Evolutionary conservation across 148 eudicot genomes (phyloP), one percentile per base, ranked within the genome.

Genomic region (Chenopodium quinoa): DNA sequence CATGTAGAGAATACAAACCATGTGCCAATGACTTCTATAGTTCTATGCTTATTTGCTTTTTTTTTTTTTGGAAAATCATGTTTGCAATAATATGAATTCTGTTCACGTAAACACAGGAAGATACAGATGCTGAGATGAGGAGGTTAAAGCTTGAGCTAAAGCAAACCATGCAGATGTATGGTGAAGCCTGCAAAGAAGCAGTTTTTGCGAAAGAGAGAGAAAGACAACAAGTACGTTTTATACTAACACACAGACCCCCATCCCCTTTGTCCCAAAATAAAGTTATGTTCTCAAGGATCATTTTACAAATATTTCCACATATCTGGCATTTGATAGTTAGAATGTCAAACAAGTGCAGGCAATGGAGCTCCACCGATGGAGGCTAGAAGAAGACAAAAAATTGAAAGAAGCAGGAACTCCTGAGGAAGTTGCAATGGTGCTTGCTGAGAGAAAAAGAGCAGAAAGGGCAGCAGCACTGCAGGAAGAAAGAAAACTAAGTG

Each of bases 151-250:
- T 89, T 63, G 99, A 95, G 87, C 91, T 95, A 27, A 90, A 89
- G 83, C 94, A 89, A 88, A 93, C 97, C 9, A 92, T 93, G 97
- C 91, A 92, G 6, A 72, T 95, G 91, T 95, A 95, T 31, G 91
- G 93, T 64, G 86, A 95, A 77, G 98, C 94, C 13, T 95, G 98
- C 87, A 95, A 91, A 84, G 97, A 95, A 89, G 98, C 98, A 79
- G 85, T 92, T 52, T 52, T 87, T 58, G 97, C 97, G 58, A 89
- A 88, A 83, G 92, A 95, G 79, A 90, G 88, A 93, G 98, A 80
- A 80, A 80, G 70, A n/a, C 74, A 79, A 71, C 79, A 72, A 27
- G 86, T 84, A 71, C 40, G 83, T 80, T 22, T 62, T 77, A 14
- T 17, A 25, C 50, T 50, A 58, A 48, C 63, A 46, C 40, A 29